Base-by-base conservation (phyloP, 2,329 filamentous ascomycete genomes). In the Ceratocystis destructans region DNA sequence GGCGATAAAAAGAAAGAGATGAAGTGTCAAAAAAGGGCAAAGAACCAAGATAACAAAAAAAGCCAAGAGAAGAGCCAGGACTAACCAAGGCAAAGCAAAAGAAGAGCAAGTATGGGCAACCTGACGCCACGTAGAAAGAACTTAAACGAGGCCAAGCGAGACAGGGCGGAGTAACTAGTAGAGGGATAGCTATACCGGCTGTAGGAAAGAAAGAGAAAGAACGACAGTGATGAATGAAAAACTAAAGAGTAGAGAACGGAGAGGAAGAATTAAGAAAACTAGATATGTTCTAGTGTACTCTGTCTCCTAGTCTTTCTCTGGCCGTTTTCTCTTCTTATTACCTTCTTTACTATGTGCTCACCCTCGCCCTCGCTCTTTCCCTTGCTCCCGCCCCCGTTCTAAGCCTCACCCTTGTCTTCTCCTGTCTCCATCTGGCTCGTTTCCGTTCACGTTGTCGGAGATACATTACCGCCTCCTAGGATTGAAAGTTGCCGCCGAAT, bases 401-500 rank as follows among this genome's bases (percentile, higher is more conserved):
- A 22, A 31, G 33, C 12, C 25, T 46, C 44, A n/a, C n/a, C 5
- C 22, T 20, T 12, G 53, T 17, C 25, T 31, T 31, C 53, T 20
- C 20, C n/a, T n/a, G 48, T 50, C n/a, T 20, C n/a, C 48, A 22
- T 22, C 17, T 41, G 10, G 3, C 48, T 10, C 48, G 17, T 20
- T n/a, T 17, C 17, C 28, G 53, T 31, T 28, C 25, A 7, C 53
- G 53, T 31, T 33, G 22, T 57, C 53, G 53, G 22, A 57, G 22
- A 33, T 57, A 31, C 53, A 33, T 57, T 57, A 28, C 53, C 28
- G 61, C 41, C 61, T 20, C 69, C 74, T 80, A 86, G 70, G 82
- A 82, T 75, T 86, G 84, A 75, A 87, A 87, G 69, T 67, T 67
- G n/a, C 82, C 80, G 70, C 80, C 80, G 73, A 85, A 87, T 68